A percentile compares a stretch with the other conserved stretches of the same genome.
Evolutionary conservation across 169 alveolate genomes (phyloP).

Genomic region (Eimeria necatrix): DNA sequence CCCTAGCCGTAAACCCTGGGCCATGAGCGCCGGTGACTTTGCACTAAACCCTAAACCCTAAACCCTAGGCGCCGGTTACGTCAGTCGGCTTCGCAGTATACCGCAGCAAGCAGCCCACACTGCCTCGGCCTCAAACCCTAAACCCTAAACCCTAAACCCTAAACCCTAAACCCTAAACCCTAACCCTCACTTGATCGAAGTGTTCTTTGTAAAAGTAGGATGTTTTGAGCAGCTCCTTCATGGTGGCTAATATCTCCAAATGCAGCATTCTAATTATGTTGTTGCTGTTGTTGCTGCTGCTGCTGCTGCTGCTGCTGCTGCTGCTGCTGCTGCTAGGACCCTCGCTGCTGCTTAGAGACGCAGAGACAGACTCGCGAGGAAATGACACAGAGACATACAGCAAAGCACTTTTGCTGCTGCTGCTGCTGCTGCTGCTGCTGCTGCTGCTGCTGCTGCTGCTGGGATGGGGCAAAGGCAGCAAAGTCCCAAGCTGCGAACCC

Average conservation of each 20-base stretch:
- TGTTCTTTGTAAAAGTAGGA: slow-evolving; percentile 90
- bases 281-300: not conserved
- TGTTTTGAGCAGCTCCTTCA: slow-evolving; percentile 88
- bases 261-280: slow-evolving; percentile 86
- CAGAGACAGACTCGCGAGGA: slow-evolving; percentile 4
- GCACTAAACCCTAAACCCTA: slow-evolving; percentile 1
- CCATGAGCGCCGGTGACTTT: not conserved
- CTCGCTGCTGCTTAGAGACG: not conserved
- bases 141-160: not conserved
- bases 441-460: slow-evolving; percentile 47
- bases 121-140: no score
- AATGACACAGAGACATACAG: slow-evolving; percentile 14
- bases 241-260: slow-evolving; percentile 87
- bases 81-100: no score
- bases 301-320: slow-evolving; percentile 23
- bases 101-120: not conserved
- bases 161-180: not conserved
- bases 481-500: not conserved
- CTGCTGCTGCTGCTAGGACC: not conserved
- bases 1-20: not conserved
- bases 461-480: slow-evolving; percentile 10
- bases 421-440: slow-evolving; percentile 11
- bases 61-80: no score
- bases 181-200: slow-evolving; percentile 85
- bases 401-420: not conserved